Base-by-base conservation (phyloP, 495 filamentous ascomycete genomes). In the Lichenothelia convexa region DNA sequence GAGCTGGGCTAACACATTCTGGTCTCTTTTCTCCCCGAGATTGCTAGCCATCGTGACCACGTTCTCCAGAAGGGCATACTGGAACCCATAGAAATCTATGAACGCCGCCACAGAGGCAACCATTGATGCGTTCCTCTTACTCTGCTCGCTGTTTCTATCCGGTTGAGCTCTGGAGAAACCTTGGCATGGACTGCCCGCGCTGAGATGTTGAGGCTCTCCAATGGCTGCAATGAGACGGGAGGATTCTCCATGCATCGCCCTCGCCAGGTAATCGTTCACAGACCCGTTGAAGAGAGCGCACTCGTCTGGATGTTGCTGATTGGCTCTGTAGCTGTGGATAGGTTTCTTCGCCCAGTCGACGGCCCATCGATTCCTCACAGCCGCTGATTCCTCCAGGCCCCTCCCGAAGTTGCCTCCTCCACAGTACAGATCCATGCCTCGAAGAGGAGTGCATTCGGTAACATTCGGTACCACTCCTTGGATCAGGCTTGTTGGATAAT, bases 41-140 rank as follows among this genome's bases (percentile, higher is more conserved):
- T 43, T 31, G 55, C 24, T 37, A 0, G 78, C 62, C 54, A 86
- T 78, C 1, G 45, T 53, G 3, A 62, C 45, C 0, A 86, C 80
- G 41, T 86, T 86, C 51, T 86, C 80, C 3, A 86, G 57, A 0
- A 85, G 29, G 11, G 68, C 77, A 48, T 79, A 83, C 18, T 69
- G 62, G 0, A 80, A 80, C 0, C 72, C 63, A 43, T 79, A 84
- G 11, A 83, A 60, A 39, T 85, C 80, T 3, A 84, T 57, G 39
- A 65, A 80, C 0, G 80, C 62, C 3, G 72, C 68, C n/a, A 83
- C 76, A 0, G 77, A 77, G 0, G 78, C 75, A 2, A 84, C 64
- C 29, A 82, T 59, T 0, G 76, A 81, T 17, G 70, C 71, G 49
- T 86, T 80, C 32, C 65, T 63, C 17, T 73, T 45, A 0, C 58